phyloP scores from a whole-genome alignment of 176 grass and related monocot genomes.

The Aegilops bicornis region DNA sequence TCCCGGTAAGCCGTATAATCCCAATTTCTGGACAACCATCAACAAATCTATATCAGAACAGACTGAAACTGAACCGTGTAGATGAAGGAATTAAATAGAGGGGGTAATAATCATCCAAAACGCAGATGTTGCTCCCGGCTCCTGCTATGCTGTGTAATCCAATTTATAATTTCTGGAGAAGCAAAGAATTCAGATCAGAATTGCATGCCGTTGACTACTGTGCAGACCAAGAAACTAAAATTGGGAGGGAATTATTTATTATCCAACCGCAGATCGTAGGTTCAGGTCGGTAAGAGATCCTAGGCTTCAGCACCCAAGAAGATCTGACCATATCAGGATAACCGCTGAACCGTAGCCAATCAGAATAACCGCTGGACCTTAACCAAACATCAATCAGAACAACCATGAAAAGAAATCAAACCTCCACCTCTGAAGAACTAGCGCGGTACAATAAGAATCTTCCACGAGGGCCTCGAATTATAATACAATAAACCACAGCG shows the following conservation, averaged over 20 bases:
- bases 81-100: not conserved
- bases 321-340: not conserved
- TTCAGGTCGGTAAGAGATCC: not conserved
- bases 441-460: not conserved
- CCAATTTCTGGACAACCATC: not conserved
- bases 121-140: no score
- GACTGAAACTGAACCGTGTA: not conserved
- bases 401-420: constrained; percentile 4
- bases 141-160: no score
- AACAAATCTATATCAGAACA: not conserved
- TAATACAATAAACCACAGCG: no score
- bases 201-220: no score
- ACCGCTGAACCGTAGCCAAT: not conserved
- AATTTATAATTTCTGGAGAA: no score
- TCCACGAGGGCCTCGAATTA: no score
- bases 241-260: no score
- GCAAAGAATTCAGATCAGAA: not conserved
- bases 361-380: no score
- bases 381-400: no score
- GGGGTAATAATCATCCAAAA: constrained; percentile 3
- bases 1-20: not conserved
- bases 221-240: no score
- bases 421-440: not conserved
- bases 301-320: not conserved
- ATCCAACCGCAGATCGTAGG: no score